Percentiles rank a stretch among this genome's conserved stretches.
Conservation (phyloP, 2,329 filamentous ascomycete species). For the Pseudogymnoascus sp. region DNA sequence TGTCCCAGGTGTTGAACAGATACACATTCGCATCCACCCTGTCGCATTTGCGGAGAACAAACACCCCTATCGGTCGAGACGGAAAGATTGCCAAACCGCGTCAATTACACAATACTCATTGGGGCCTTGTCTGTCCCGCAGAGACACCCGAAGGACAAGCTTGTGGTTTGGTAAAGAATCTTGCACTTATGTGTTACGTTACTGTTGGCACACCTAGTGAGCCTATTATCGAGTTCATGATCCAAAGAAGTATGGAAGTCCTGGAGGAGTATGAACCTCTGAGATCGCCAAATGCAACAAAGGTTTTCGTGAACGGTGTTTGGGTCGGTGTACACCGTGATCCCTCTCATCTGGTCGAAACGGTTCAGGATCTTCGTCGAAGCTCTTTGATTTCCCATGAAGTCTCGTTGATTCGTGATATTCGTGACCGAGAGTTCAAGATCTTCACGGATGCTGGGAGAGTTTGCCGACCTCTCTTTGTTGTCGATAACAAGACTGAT, state of each 20-base stretch:
- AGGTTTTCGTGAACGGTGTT: constrained; percentile 95
- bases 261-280: constrained; percentile 89
- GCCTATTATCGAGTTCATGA: constrained; percentile 91
- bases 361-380: constrained; percentile 68
- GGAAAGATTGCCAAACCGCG: constrained; percentile 97
- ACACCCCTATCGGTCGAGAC: constrained; percentile 94
- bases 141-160: constrained; percentile 98
- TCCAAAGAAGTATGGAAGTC: constrained; percentile 89
- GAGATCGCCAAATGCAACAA: constrained; percentile 83
- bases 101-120: constrained; percentile 97
- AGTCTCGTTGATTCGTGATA: constrained; percentile 90
- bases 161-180: constrained; percentile 95
- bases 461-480: constrained; percentile 88
- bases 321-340: constrained; percentile 96
- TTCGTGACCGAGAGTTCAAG: constrained; percentile 95
- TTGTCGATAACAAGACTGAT: constrained; percentile 76
- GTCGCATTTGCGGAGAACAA: constrained; percentile 93
- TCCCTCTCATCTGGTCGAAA: constrained; percentile 72
- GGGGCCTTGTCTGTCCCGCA: constrained; percentile 93
- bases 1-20: constrained; percentile 94
- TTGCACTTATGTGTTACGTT: constrained; percentile 97
- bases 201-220: constrained; percentile 88
- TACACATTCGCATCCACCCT: constrained; percentile 96
- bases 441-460: constrained; percentile 96
- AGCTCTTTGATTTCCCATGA: constrained; percentile 81